phyloP scores from a whole-genome alignment of 108 stramenopile species.

The Cylindrotheca fusiformis region DNA sequence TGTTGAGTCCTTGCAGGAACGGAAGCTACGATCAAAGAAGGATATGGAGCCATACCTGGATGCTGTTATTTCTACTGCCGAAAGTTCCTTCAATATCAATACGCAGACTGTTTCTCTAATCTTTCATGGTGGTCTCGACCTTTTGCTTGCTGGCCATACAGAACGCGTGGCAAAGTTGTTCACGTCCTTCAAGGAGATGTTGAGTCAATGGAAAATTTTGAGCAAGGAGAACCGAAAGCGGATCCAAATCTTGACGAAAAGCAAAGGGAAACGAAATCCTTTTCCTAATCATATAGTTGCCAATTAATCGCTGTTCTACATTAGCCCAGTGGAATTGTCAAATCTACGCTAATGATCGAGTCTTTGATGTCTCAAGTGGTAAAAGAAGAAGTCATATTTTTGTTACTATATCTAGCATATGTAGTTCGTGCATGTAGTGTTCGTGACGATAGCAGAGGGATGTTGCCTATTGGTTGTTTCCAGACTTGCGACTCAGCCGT shows the following conservation, averaged over 20 bases:
- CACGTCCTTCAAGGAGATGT: not conserved
- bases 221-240: not conserved
- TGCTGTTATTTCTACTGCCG: not conserved
- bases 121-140: not conserved
- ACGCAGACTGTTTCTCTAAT: not conserved
- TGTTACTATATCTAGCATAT: too few relatives aligned
- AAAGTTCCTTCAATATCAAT: not conserved
- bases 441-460: too few relatives aligned
- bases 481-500: too few relatives aligned
- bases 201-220: not conserved
- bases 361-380: too few relatives aligned
- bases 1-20: not conserved
- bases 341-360: too few relatives aligned
- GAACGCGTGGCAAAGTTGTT: not conserved
- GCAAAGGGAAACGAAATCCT: not conserved
- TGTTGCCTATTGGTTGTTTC: too few relatives aligned
- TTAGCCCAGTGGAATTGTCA: too few relatives aligned
- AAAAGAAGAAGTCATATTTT: too few relatives aligned
- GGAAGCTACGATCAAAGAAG: not conserved
- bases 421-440: too few relatives aligned
- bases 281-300: not conserved
- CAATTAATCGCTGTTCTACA: too few relatives aligned
- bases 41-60: not conserved
- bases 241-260: not conserved
- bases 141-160: not conserved